phyloP scores from a whole-genome alignment of 2,329 filamentous ascomycete genomes.

The Diplodia sapinea region DNA sequence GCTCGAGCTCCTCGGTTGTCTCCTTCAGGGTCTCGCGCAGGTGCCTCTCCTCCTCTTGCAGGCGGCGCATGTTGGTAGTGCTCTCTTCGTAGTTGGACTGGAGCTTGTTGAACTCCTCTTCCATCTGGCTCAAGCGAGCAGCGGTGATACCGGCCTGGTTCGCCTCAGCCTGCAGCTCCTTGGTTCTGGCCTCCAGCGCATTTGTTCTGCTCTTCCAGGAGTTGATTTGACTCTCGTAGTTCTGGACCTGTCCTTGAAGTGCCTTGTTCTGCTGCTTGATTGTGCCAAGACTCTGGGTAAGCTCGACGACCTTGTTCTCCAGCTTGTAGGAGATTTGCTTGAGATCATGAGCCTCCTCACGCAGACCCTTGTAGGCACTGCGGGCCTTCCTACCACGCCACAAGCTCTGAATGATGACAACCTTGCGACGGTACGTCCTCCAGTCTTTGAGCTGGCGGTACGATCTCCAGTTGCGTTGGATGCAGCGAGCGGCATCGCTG shows the following conservation, averaged over 20 bases:
- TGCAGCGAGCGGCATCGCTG: constrained; percentile 87
- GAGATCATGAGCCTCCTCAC: constrained; percentile 95
- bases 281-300: constrained; percentile 89
- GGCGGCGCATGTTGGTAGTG: constrained; percentile 83
- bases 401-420: constrained; percentile 86
- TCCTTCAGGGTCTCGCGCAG: constrained; percentile 81
- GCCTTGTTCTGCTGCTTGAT: constrained; percentile 95
- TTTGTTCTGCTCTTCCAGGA: constrained; percentile 95
- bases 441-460: constrained; percentile 78
- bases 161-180: constrained; percentile 93
- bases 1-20: constrained; percentile 81
- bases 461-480: constrained; percentile 88
- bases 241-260: constrained; percentile 85
- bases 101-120: constrained; percentile 92
- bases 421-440: constrained; percentile 88
- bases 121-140: constrained; percentile 86
- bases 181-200: constrained; percentile 83
- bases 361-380: constrained; percentile 83
- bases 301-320: constrained; percentile 98
- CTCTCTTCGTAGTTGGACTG: constrained; percentile 91
- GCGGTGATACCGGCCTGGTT: constrained; percentile 97
- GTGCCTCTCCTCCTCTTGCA: constrained; percentile 91
- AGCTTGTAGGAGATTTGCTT: constrained; percentile 99
- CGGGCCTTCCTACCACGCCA: constrained; percentile 87
- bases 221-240: constrained; percentile 94